phyloP scores from a whole-genome alignment of 495 filamentous ascomycete species.

The Neurospora hispaniola region DNA sequence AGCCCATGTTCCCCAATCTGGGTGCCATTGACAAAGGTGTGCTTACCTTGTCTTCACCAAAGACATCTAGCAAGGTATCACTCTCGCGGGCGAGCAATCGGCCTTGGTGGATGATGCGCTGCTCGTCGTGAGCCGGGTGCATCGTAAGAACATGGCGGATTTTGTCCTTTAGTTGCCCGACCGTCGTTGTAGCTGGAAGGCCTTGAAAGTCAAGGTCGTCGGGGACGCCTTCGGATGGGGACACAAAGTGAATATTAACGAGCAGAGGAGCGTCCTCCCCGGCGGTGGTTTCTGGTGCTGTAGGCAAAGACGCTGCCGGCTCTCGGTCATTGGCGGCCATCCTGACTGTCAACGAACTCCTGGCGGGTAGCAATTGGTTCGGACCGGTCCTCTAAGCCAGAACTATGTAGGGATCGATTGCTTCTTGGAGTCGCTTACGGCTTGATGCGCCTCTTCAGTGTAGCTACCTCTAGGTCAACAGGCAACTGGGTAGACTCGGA shows the following conservation, averaged over 20 bases:
- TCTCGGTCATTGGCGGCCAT: slow-evolving; percentile 6
- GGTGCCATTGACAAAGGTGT: neutral
- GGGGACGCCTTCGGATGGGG: slow-evolving; percentile 47
- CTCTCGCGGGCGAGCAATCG: slow-evolving; percentile 43
- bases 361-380: neutral
- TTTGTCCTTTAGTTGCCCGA: slow-evolving; percentile 49
- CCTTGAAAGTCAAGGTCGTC: slow-evolving; percentile 8
- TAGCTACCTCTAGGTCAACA: neutral
- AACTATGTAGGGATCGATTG: neutral
- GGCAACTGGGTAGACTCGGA: neutral
- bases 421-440: neutral
- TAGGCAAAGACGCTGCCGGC: slow-evolving; percentile 3
- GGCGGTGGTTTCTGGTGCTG: slow-evolving; percentile 14
- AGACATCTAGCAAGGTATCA: slow-evolving; percentile 46
- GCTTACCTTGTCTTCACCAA: slow-evolving; percentile 48
- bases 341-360: neutral
- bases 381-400: neutral
- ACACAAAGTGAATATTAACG: slow-evolving; percentile 53
- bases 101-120: slow-evolving; percentile 59
- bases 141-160: slow-evolving; percentile 45
- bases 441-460: neutral
- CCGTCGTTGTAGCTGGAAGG: slow-evolving; percentile 43
- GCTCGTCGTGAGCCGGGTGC: slow-evolving; percentile 42
- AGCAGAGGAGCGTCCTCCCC: slow-evolving; percentile 12
- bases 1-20: slow-evolving; percentile 1